Percentiles rank a stretch among this genome's conserved stretches.
These are phyloP conservation scores for Geotrichum carabidarum DNA, from an alignment of 1,139 yeast genomes.

Conservation along the genomic window DNA sequence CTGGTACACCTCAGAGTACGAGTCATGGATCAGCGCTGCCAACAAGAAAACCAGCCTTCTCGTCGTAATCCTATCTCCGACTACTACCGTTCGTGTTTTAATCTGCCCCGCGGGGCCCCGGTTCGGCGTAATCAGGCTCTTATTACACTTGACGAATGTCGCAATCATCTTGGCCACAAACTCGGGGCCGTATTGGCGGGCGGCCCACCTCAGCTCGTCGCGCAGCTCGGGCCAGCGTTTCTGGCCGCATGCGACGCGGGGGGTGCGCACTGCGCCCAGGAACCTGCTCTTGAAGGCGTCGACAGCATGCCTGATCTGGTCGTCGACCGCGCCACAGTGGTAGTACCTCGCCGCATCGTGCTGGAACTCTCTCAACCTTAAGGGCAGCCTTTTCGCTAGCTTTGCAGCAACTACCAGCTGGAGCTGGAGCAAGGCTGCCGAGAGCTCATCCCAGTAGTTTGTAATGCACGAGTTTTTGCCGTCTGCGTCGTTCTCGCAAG, in stretches of 20 bases:
- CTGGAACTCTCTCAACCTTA: slow-evolving; percentile 8
- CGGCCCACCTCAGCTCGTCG: slow-evolving; percentile 26
- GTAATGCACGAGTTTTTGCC: slow-evolving; percentile 18
- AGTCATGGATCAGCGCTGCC: slow-evolving; percentile 24
- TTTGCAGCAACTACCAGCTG: slow-evolving; percentile 22
- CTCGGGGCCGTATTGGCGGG: slow-evolving; percentile 10
- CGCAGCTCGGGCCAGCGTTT: slow-evolving; percentile 28
- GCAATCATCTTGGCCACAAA: slow-evolving; percentile 2
- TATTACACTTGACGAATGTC: slow-evolving; percentile 14
- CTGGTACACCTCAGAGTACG: not conserved
- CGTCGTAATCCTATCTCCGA: slow-evolving; percentile 26
- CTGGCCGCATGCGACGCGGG: slow-evolving; percentile 33
- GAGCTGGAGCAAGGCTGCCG: slow-evolving; percentile 27
- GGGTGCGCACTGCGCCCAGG: slow-evolving; percentile 27
- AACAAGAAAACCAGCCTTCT: slow-evolving; percentile 28
- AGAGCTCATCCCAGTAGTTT: slow-evolving; percentile 31
- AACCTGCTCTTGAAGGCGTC: slow-evolving; percentile 26
- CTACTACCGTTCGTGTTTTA: slow-evolving; percentile 28
- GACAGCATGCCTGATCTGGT: slow-evolving; percentile 22
- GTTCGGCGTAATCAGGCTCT: slow-evolving; percentile 10
- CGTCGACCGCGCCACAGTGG: slow-evolving; percentile 18
- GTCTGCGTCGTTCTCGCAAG: not conserved
- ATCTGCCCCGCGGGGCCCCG: slow-evolving; percentile 13
- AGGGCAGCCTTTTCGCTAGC: slow-evolving; percentile 22
- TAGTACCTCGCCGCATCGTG: not conserved